Conservation (phyloP, 2,329 filamentous ascomycete species). For the Diplodia scrobiculata region DNA sequence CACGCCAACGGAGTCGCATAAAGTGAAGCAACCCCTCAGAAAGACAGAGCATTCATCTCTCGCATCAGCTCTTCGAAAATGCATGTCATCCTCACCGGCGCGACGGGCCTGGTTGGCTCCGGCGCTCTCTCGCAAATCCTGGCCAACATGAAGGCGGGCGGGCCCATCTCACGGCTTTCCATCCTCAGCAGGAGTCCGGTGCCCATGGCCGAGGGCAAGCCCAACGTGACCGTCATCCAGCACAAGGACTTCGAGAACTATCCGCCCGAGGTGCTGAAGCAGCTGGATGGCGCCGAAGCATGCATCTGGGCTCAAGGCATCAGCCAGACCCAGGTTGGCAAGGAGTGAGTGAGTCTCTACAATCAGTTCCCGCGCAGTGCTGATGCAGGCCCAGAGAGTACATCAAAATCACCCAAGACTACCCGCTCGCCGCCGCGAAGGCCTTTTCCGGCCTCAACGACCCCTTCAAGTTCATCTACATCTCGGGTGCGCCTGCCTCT, state of each 20-base stretch:
- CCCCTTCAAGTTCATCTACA: conserved; percentile 70
- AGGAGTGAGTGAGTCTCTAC: conserved; percentile 55
- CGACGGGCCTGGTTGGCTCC: conserved; percentile 48
- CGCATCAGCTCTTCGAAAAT: conserved; percentile 31
- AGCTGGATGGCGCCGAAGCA: conserved; percentile 65
- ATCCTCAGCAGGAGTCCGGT: conserved; percentile 69
- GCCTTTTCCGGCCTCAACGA: conserved; percentile 58
- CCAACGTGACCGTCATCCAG: conserved; percentile 62
- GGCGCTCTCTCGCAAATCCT: conserved; percentile 46
- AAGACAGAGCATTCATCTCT: no score
- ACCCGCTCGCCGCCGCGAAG: conserved; percentile 63
- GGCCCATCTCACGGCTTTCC: conserved; percentile 56
- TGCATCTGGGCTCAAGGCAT: conserved; percentile 76
- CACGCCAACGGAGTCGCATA: background rate
- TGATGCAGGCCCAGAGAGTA: conserved; percentile 55
- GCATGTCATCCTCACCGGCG: conserved; percentile 51
- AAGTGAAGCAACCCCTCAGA: background rate
- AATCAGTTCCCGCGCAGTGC: background rate
- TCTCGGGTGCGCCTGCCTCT: conserved; percentile 53
- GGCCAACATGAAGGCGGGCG: conserved; percentile 48
- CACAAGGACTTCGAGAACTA: conserved; percentile 69
- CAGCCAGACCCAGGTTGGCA: conserved; percentile 60
- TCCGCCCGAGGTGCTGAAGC: conserved; percentile 57
- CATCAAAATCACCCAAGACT: conserved; percentile 67
- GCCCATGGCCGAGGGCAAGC: conserved; percentile 62